These are phyloP conservation scores for Coniella vitis DNA, from an alignment of 2,329 filamentous ascomycete species.

Conservation along the genomic window DNA sequence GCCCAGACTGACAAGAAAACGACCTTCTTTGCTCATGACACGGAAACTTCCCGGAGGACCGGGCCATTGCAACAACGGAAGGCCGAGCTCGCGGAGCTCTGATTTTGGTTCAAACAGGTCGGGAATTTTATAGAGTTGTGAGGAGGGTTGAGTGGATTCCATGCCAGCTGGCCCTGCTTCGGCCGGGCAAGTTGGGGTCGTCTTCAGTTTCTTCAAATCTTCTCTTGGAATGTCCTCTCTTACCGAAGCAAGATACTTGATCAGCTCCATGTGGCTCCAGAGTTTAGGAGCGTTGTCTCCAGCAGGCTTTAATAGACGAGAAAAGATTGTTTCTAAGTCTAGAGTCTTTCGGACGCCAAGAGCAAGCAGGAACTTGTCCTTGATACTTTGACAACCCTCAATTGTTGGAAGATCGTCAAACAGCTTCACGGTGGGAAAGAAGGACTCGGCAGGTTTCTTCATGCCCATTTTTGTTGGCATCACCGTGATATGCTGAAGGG, in stretches of 20 bases:
- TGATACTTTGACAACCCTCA: constrained; percentile 67
- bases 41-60: constrained; percentile 57
- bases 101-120: constrained; percentile 79
- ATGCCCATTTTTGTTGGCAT: constrained; percentile 91
- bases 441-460: constrained; percentile 77
- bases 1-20: constrained; percentile 67
- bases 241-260: constrained; percentile 90
- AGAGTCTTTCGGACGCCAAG: constrained; percentile 93
- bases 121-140: constrained; percentile 60
- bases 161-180: constrained; percentile 54
- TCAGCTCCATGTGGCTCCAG: constrained; percentile 91
- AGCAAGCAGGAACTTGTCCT: constrained; percentile 79
- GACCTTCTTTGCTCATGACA: constrained; percentile 61
- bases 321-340: constrained; percentile 89
- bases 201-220: constrained; percentile 71
- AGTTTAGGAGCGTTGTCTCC: constrained; percentile 49
- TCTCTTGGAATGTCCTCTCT: constrained; percentile 77
- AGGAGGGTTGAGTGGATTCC: constrained; percentile 45
- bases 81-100: constrained; percentile 57
- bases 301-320: constrained; percentile 64
- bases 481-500: constrained; percentile 63
- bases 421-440: constrained; percentile 87
- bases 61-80: constrained; percentile 81
- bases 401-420: constrained; percentile 91
- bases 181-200: constrained; percentile 75